Percentiles rank a stretch among this genome's conserved stretches.
Evolutionary conservation across 2,329 filamentous ascomycete species (phyloP).

Genomic region (Leptographium lundbergii): DNA sequence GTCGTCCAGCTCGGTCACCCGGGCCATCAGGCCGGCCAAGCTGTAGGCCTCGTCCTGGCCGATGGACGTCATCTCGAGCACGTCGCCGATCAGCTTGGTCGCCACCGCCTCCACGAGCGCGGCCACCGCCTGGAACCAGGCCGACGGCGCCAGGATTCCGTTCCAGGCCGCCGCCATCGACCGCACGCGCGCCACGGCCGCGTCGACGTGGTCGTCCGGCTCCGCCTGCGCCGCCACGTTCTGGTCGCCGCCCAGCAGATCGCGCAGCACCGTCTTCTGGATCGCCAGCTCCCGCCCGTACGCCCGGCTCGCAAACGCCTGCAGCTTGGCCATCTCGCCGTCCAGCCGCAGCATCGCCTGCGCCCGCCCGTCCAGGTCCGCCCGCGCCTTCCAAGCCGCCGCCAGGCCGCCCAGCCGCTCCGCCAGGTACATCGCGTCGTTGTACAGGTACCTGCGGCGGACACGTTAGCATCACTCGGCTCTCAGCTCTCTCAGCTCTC

Average conservation of each 20-base stretch:
- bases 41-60: constrained; percentile 52
- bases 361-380: constrained; percentile 37
- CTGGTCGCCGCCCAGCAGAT: constrained; percentile 46
- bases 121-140: constrained; percentile 50
- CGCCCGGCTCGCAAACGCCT: constrained; percentile 47
- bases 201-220: constrained; percentile 37
- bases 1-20: constrained; percentile 45
- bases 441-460: constrained; percentile 46
- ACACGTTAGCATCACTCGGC: not conserved
- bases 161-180: constrained; percentile 44
- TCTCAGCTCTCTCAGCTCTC: no score
- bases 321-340: constrained; percentile 45
- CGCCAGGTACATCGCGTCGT: constrained; percentile 51
- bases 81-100: constrained; percentile 45
- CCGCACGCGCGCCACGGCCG: constrained; percentile 39
- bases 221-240: constrained; percentile 39
- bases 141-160: constrained; percentile 43
- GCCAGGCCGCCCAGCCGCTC: constrained; percentile 40
- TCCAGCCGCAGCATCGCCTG: constrained; percentile 44
- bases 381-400: constrained; percentile 37
- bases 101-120: constrained; percentile 46
- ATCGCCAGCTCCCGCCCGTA: constrained; percentile 48
- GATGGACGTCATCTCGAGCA: constrained; percentile 48
- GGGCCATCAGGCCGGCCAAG: constrained; percentile 45
- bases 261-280: constrained; percentile 48